Evolutionary conservation across 2,329 filamentous ascomycete species (phyloP), one percentile per base, ranked within the genome.

Genomic region (Pleoardoris graminearum): DNA sequence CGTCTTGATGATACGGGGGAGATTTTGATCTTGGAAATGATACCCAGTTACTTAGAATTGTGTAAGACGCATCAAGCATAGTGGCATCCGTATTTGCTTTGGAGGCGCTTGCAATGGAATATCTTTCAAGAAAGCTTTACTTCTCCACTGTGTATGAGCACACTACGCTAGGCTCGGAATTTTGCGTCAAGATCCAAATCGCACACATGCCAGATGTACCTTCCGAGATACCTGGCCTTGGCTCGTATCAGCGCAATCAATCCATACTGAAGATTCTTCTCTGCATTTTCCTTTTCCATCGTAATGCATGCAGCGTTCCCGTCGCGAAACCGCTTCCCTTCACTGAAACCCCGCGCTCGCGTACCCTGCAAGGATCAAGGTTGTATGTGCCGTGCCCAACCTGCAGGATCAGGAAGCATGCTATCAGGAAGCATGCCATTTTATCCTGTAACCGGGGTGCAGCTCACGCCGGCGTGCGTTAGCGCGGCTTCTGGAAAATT

Each of bases 401-500:
- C 51, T 43, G 47, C 45, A 38, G 32, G 45, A 21, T 17, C 37
- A 41, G 38, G 22, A 27, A 27, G 25, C 25, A 5, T 27, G 25
- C n/a, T n/a, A 10, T 10, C 10, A 10, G 25, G 25, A 6, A 6
- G 25, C 25, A 10, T 14, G 21, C 32, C 22, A 33, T 33, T 36
- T 45, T 45, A 45, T 45, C 42, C 42, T 35, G 29, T 17, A 23
- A 35, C 42, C 42, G 42, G 29, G 30, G 42, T 44, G 42, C 42
- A 23, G 29, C 33, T 10, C 30, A 32, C 11, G 11, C 30, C 17
- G 25, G 25, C 41, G 10, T 37, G n/a, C 33, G 5, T 16, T 32
- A 16, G 37, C 29, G 25, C 46, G 46, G 44, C 50, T 37, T 30
- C 47, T 54, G 37, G 47, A 54, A 51, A 43, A 38, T 47, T 38